A percentile compares a stretch with the other conserved stretches of the same genome.
Evolutionary conservation across 495 filamentous ascomycete species (phyloP).

Genomic region (Penicillium silybi): DNA sequence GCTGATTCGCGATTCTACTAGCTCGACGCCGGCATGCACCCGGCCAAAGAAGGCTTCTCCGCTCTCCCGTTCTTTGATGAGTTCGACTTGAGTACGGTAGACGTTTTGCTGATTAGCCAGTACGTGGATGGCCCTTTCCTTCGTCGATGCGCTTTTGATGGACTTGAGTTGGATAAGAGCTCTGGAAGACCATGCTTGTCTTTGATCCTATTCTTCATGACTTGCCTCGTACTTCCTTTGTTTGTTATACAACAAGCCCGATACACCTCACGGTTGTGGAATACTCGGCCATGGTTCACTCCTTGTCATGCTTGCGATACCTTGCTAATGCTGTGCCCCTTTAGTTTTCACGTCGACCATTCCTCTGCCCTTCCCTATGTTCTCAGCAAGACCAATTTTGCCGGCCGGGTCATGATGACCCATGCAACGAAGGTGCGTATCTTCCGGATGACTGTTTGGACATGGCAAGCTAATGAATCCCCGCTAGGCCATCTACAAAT

Average conservation of each 20-base stretch:
- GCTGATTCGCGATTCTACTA: conserved; percentile 33
- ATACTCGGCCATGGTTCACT: background rate
- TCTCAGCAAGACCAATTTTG: conserved; percentile 95
- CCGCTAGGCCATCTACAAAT: conserved; percentile 84
- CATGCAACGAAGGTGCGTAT: conserved; percentile 73
- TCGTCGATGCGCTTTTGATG: background rate
- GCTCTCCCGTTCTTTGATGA: conserved; percentile 97
- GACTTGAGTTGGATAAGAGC: background rate
- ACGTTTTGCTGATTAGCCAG: conserved; percentile 97
- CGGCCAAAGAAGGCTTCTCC: conserved; percentile 92
- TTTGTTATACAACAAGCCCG: conserved; percentile 18
- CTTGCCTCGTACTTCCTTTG: background rate
- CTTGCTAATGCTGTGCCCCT: conserved; percentile 21
- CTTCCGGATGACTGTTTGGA: background rate
- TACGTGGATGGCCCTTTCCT: conserved; percentile 50
- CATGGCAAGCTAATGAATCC: background rate
- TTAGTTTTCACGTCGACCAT: conserved; percentile 95
- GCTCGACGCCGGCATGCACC: conserved; percentile 96
- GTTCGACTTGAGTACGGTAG: conserved; percentile 94
- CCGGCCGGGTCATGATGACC: conserved; percentile 96
- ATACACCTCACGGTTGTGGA: conserved; percentile 11
- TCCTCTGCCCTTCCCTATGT: conserved; percentile 95
- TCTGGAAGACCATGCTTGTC: conserved; percentile 23
- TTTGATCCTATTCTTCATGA: conserved; percentile 4
- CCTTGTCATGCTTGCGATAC: background rate